Base-by-base conservation (phyloP, 768 basidiomycete genomes). In the Kwoniella europaea region DNA sequence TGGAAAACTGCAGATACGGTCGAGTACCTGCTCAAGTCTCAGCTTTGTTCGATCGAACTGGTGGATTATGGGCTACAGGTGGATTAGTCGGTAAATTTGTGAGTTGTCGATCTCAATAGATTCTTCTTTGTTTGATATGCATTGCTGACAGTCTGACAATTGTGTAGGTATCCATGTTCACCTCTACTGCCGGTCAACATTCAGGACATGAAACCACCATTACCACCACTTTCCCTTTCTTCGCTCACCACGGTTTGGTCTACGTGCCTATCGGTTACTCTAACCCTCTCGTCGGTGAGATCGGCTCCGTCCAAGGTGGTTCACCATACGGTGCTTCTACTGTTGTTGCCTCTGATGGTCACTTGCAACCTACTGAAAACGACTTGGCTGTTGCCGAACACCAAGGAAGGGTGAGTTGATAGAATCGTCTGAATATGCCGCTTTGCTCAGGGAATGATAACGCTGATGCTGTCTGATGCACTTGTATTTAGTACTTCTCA, bases 301-400 rank as follows among this genome's bases (percentile, higher is more conserved):
- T 82, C 59, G 71, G 76, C 35, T 59, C 61, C 64, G 74, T 85
- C 65, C 74, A 83, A 52, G 85, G 84, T 71, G 91, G 91, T 15
- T 90, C 90, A 16, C 88, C 92, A 22, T 93, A 89, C 88, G 92
- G 92, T 56, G 90, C 91, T 29, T 90, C 82, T 10, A 82, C 81
- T 41, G 73, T 84, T 70, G 83, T 84, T 53, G 67, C 60, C 55
- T 74, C 78, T 55, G 80, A 84, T 64, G 85, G 83, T n/a, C 62
- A 50, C 35, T 63, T 72, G 50, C 69, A 74, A 50, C 76, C 79
- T 27, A 62, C 64, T 46, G 69, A 46, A n/a, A 58, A 42, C 35
- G 79, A 81, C 29, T 66, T 77, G 44, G 63, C 53, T n/a, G 63
- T 79, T 42, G 77, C 76, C 29, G 46, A 76, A 24, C 73, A 63